These are phyloP conservation scores for Suhomyces anneliseae DNA, from an alignment of 1,139 yeast genomes.

Conservation along the genomic window DNA sequence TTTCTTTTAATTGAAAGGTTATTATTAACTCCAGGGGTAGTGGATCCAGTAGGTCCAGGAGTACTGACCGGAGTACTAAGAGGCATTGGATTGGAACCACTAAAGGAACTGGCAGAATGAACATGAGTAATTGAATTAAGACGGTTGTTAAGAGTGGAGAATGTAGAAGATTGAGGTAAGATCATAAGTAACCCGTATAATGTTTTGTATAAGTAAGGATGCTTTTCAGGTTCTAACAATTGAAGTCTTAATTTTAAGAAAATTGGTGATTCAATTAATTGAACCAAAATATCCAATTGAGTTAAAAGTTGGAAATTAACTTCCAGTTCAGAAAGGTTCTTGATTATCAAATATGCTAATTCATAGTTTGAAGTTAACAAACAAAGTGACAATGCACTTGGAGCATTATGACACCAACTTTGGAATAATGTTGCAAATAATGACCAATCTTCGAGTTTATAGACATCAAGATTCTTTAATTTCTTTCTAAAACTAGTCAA, in stretches of 20 bases:
- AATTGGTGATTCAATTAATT: slow-evolving; percentile 77
- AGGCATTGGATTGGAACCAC: slow-evolving; percentile 22
- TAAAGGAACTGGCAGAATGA: slow-evolving; percentile 17
- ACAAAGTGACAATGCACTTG: slow-evolving; percentile 85
- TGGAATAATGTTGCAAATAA: slow-evolving; percentile 77
- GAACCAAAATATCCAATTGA: slow-evolving; percentile 79
- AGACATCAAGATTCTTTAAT: slow-evolving; percentile 49
- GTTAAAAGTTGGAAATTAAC: slow-evolving; percentile 68
- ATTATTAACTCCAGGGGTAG: slow-evolving; percentile 20
- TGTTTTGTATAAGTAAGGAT: slow-evolving; percentile 83
- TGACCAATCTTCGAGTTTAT: slow-evolving; percentile 60
- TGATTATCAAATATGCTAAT: slow-evolving; percentile 77
- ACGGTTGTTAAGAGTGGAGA: slow-evolving; percentile 74
- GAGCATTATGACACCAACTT: slow-evolving; percentile 92
- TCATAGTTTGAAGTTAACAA: slow-evolving; percentile 87
- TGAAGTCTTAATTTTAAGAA: slow-evolving; percentile 86
- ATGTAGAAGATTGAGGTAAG: slow-evolving; percentile 94
- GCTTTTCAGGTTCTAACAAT: slow-evolving; percentile 78
- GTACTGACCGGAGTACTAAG: slow-evolving; percentile 27
- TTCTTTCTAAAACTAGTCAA: slow-evolving; percentile 67
- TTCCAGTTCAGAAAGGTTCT: slow-evolving; percentile 73
- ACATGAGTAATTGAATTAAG: slow-evolving; percentile 49
- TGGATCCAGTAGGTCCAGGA: slow-evolving; percentile 16
- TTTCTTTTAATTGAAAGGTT: slow-evolving; percentile 44
- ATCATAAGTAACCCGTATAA: slow-evolving; percentile 92